Evolutionary conservation across 1,284 basidiomycete genomes (phyloP).

Genomic region (Phlebopus sp.): DNA sequence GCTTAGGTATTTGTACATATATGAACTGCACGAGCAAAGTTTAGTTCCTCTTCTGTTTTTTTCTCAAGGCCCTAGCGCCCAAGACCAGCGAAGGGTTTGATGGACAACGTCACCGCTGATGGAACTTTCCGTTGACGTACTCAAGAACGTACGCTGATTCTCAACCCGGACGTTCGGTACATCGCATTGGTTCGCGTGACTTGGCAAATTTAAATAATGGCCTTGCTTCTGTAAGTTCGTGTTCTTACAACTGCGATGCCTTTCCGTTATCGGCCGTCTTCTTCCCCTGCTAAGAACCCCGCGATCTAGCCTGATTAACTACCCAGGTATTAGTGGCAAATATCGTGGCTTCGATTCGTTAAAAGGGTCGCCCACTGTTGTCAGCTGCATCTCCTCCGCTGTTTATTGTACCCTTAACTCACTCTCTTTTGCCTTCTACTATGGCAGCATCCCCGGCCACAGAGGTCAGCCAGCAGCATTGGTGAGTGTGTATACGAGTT

Average conservation of each 20-base stretch:
- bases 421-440: slow-evolving; percentile 32
- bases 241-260: slow-evolving; percentile 10
- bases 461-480: slow-evolving; percentile 58
- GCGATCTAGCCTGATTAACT: slow-evolving; percentile 43
- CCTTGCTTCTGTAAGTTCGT: slow-evolving; percentile 21
- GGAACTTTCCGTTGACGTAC: slow-evolving; percentile 36
- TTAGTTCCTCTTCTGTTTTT: slow-evolving; percentile 11
- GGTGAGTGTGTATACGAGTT: slow-evolving; percentile 39
- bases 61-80: slow-evolving; percentile 17
- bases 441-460: slow-evolving; percentile 57
- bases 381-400: slow-evolving; percentile 35
- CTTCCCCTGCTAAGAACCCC: slow-evolving; percentile 31
- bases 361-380: slow-evolving; percentile 38
- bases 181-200: slow-evolving; percentile 29
- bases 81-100: slow-evolving; percentile 21
- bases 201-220: slow-evolving; percentile 20
- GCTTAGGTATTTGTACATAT: slow-evolving; percentile 34
- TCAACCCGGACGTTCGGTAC: slow-evolving; percentile 21
- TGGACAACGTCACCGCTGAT: slow-evolving; percentile 34
- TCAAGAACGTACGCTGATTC: slow-evolving; percentile 23
- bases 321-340: slow-evolving; percentile 35
- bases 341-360: slow-evolving; percentile 39
- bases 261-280: slow-evolving; percentile 32
- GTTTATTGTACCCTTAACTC: slow-evolving; percentile 18
- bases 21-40: slow-evolving; percentile 25